These are phyloP conservation scores for Chalaropsis thielavioides DNA, from an alignment of 2,329 filamentous ascomycete species.

Conservation along the genomic window DNA sequence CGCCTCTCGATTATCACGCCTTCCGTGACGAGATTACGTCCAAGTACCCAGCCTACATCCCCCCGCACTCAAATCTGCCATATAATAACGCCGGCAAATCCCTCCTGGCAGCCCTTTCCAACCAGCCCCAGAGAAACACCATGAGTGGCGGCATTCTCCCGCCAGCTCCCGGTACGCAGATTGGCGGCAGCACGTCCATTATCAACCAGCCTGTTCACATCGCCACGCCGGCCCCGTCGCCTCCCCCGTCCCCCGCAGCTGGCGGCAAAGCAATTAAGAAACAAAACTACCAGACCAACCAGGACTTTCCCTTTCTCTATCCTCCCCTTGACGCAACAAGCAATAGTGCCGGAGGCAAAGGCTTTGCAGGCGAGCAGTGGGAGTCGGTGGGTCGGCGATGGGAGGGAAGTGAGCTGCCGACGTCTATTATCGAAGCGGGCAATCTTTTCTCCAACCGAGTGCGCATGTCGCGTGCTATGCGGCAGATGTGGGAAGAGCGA, in stretches of 20 bases:
- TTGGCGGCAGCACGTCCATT: constrained; percentile 54
- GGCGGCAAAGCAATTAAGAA: constrained; percentile 94
- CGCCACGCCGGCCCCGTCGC: constrained; percentile 91
- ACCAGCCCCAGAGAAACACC: constrained; percentile 50
- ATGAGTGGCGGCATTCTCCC: constrained; percentile 48
- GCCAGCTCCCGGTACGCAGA: constrained; percentile 38
- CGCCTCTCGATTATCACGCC: constrained; percentile 86
- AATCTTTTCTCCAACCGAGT: constrained; percentile 82
- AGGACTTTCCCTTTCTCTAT: constrained; percentile 96
- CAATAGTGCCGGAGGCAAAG: constrained; percentile 82
- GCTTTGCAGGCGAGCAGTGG: constrained; percentile 65
- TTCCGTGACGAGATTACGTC: constrained; percentile 95
- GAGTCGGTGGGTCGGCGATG: constrained; percentile 67
- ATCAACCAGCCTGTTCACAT: constrained; percentile 94
- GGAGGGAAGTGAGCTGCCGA: constrained; percentile 88
- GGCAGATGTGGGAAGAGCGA: constrained; percentile 88
- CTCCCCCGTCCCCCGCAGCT: constrained; percentile 73
- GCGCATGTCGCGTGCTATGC: constrained; percentile 78
- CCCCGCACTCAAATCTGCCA: constrained; percentile 67
- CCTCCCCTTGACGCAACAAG: constrained; percentile 79
- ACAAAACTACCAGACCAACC: constrained; percentile 98
- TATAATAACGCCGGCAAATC: constrained; percentile 84
- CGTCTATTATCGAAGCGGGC: constrained; percentile 88
- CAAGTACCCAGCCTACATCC: constrained; percentile 93
- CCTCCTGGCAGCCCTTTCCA: constrained; percentile 70